phyloP scores from a whole-genome alignment of 2,329 filamentous ascomycete species.

The Sordariomycetes sp. region DNA sequence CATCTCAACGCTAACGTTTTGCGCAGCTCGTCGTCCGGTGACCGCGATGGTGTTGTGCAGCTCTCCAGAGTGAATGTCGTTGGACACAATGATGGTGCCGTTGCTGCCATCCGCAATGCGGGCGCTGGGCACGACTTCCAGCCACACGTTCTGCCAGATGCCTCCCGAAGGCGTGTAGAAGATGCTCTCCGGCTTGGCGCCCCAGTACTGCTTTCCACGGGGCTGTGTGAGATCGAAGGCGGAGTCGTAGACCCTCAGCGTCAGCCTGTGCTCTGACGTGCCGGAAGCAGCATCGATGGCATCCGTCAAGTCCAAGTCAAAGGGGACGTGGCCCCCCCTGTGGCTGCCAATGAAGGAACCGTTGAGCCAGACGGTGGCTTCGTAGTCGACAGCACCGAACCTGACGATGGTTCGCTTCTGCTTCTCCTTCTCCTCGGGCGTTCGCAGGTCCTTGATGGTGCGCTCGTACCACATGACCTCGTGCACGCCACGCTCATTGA shows the following conservation, averaged over 20 bases:
- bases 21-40: conserved; percentile 35
- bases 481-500: conserved; percentile 52
- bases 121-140: conserved; percentile 43
- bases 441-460: conserved; percentile 38
- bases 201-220: conserved; percentile 60
- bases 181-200: conserved; percentile 48
- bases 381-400: conserved; percentile 55
- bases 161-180: conserved; percentile 50
- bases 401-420: conserved; percentile 37
- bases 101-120: conserved; percentile 45
- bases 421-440: conserved; percentile 24
- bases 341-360: conserved; percentile 44
- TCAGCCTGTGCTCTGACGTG: conserved; percentile 28
- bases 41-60: conserved; percentile 42
- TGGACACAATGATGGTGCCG: conserved; percentile 47
- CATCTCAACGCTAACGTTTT: conserved; percentile 39
- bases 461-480: conserved; percentile 62
- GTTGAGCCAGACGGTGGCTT: conserved; percentile 47
- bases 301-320: conserved; percentile 49
- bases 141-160: conserved; percentile 49
- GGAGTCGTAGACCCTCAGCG: conserved; percentile 53
- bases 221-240: conserved; percentile 56
- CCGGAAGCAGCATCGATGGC: conserved; percentile 19
- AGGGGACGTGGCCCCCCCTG: conserved; percentile 50
- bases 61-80: conserved; percentile 41